Percentiles rank a stretch among this genome's conserved stretches.
Evolutionary conservation across 768 basidiomycete genomes (phyloP).

Genomic region (Boletus coccyginus): DNA sequence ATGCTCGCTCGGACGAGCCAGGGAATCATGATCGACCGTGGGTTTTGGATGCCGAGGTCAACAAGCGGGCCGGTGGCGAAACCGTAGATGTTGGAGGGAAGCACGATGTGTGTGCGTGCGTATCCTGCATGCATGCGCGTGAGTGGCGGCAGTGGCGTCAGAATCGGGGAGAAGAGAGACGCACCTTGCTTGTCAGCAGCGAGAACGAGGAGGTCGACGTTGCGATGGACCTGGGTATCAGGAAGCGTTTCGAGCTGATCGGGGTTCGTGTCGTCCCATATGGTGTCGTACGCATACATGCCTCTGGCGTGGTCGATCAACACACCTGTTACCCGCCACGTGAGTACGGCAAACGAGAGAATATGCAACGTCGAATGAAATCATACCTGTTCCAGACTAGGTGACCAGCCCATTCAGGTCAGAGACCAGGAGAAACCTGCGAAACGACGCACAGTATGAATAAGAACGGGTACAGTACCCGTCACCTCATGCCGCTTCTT

Average conservation of each 20-base stretch:
- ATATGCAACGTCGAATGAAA: not conserved
- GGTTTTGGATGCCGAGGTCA: conserved; percentile 42
- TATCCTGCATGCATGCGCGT: not conserved
- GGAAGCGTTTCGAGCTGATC: conserved; percentile 45
- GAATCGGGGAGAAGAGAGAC: too few relatives aligned
- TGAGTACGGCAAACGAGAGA: not conserved
- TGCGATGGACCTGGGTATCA: conserved; percentile 42
- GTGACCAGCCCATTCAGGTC: not conserved
- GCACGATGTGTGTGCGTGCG: conserved; percentile 37
- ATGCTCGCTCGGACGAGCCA: conserved; percentile 42
- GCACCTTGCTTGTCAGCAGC: conserved; percentile 36
- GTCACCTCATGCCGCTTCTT: conserved; percentile 43
- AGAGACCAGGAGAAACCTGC: not conserved
- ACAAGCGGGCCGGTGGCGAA: conserved; percentile 46
- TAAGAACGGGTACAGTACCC: conserved; percentile 43
- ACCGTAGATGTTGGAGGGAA: conserved; percentile 58
- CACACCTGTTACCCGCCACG: conserved; percentile 30
- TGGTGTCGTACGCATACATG: conserved; percentile 30
- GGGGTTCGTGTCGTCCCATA: conserved; percentile 48
- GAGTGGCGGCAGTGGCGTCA: not conserved
- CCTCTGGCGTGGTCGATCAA: conserved; percentile 45
- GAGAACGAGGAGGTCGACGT: conserved; percentile 47
- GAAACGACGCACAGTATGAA: conserved; percentile 52
- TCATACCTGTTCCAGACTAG: conserved; percentile 49
- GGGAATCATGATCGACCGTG: conserved; percentile 54